Conservation (phyloP, 352 stramenopile genomes). For the Plasmopara muralis region DNA sequence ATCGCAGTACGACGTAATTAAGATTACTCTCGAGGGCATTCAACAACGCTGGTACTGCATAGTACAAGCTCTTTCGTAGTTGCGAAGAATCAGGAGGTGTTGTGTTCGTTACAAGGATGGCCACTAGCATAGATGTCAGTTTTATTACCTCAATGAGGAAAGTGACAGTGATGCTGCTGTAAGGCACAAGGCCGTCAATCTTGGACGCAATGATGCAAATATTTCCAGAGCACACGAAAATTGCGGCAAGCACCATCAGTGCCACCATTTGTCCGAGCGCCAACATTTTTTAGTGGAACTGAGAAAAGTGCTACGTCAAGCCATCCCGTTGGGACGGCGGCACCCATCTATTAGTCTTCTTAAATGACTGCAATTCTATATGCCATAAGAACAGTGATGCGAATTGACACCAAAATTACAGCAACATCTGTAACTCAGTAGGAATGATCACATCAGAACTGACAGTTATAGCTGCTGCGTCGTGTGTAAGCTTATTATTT, state of each 20-base stretch:
- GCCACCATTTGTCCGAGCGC: constrained; percentile 26
- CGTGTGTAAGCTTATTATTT: too few relatives aligned
- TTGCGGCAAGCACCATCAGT: constrained; percentile 54
- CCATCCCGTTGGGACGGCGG: too few relatives aligned
- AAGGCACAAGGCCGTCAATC: constrained; percentile 51
- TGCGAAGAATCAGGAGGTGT: constrained; percentile 26
- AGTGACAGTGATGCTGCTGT: constrained; percentile 81
- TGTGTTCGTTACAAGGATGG: constrained; percentile 31
- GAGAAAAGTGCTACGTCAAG: too few relatives aligned
- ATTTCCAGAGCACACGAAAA: constrained; percentile 69
- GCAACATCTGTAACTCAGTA: too few relatives aligned
- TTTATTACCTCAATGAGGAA: constrained; percentile 82
- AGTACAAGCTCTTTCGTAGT: constrained; percentile 41
- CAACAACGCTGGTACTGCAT: constrained; percentile 66
- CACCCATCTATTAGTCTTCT: too few relatives aligned
- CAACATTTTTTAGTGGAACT: too few relatives aligned
- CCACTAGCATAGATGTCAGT: constrained; percentile 33
- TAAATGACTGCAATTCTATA: too few relatives aligned
- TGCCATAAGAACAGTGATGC: too few relatives aligned
- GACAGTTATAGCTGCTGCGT: too few relatives aligned
- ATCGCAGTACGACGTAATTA: constrained; percentile 77
- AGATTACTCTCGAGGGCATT: constrained; percentile 85
- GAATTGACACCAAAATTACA: too few relatives aligned
- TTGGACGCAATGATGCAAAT: constrained; percentile 85
- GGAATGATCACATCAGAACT: too few relatives aligned